Conservation (phyloP, 257 asterid species). For the Cordia subcordata region DNA sequence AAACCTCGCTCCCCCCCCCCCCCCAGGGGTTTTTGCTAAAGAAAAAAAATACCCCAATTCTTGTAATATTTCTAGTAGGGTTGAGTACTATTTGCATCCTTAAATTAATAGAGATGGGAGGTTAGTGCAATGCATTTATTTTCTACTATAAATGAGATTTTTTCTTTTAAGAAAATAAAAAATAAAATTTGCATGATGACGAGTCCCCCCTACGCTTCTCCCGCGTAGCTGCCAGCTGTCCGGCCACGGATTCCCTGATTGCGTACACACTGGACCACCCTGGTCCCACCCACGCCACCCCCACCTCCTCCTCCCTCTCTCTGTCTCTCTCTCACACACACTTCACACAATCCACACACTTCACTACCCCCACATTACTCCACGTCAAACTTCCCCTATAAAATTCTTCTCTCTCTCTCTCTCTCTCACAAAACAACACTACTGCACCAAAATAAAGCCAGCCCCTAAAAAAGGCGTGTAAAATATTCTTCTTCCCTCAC, state of each 20-base stretch:
- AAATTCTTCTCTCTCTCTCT: neutral
- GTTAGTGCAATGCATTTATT: no score
- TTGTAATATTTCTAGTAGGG: no score
- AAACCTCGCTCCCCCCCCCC: no score
- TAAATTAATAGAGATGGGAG: no score
- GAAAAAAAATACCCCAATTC: no score
- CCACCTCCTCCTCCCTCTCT: conserved; percentile 1
- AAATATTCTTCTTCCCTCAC: neutral
- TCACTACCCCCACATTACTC: conserved; percentile 20
- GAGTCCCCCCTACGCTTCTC: conserved; percentile 14
- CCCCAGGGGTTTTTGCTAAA: no score
- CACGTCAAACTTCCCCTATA: neutral
- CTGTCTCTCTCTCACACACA: conserved; percentile 5
- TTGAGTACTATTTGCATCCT: no score
- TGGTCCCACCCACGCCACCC: conserved; percentile 19
- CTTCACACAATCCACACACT: conserved; percentile 30
- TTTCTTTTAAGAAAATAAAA: neutral
- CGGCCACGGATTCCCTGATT: conserved; percentile 42
- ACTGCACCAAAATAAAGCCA: neutral
- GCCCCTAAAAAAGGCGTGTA: neutral
- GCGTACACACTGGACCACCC: conserved; percentile 27
- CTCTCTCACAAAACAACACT: no score
- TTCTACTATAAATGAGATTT: no score
- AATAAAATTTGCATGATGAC: no score
- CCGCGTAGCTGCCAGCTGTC: conserved; percentile 83